Conservation (phyloP, 805 yeast genomes). For the Novakomyces olei region DNA sequence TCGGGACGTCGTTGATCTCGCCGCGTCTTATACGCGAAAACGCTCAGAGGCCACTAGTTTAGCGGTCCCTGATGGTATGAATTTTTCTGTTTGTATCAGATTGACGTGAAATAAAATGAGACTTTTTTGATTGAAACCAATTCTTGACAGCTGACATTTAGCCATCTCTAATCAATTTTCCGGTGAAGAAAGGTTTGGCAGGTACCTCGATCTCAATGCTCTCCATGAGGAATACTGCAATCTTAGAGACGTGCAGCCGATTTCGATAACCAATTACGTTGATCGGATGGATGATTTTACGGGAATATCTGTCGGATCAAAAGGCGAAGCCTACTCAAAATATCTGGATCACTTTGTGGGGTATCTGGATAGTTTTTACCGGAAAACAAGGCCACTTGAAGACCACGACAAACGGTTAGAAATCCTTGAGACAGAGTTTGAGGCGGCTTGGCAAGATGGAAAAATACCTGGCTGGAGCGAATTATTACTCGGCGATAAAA, state of each 20-base stretch:
- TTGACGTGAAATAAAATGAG: background rate
- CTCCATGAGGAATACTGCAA: constrained; percentile 34
- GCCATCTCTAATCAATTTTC: constrained; percentile 26
- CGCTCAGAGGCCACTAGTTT: constrained; percentile 28
- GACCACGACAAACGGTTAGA: constrained; percentile 17
- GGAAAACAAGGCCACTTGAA: constrained; percentile 28
- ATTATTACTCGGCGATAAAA: too few species aligned
- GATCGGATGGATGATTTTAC: constrained; percentile 23
- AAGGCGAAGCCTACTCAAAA: constrained; percentile 17
- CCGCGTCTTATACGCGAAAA: constrained; percentile 10
- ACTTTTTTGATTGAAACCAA: background rate
- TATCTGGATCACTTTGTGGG: constrained; percentile 26
- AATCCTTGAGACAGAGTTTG: constrained; percentile 14
- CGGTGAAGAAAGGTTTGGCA: constrained; percentile 44
- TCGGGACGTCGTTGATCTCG: constrained; percentile 15
- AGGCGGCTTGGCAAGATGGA: constrained; percentile 11
- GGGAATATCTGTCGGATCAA: constrained; percentile 11
- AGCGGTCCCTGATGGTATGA: too few species aligned
- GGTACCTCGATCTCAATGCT: constrained; percentile 32
- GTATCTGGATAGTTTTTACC: constrained; percentile 30
- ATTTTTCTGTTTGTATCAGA: background rate
- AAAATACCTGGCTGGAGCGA: too few species aligned
- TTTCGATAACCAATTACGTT: constrained; percentile 31
- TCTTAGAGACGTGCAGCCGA: constrained; percentile 17
- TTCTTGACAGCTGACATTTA: background rate